These are phyloP conservation scores for Venturia oleaginea DNA, from an alignment of 2,329 filamentous ascomycete genomes.

Conservation along the genomic window DNA sequence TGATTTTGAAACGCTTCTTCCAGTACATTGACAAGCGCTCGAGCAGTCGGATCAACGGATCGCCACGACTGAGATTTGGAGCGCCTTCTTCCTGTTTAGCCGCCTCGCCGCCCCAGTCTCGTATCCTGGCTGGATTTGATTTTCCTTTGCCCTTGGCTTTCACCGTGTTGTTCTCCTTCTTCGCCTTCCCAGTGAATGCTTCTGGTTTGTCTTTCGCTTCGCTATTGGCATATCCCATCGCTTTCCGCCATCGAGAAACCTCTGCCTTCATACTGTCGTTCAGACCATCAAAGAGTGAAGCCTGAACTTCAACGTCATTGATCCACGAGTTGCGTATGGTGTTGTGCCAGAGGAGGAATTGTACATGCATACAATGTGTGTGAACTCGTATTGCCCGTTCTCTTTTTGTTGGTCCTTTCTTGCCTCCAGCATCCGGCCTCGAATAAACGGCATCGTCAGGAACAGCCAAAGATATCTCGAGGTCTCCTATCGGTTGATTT, in stretches of 20 bases:
- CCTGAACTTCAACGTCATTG: conserved; percentile 66
- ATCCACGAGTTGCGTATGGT: conserved; percentile 75
- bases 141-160: conserved; percentile 27
- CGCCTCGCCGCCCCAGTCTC: conserved; percentile 65
- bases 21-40: conserved; percentile 75
- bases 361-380: conserved; percentile 83
- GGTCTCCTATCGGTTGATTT: conserved; percentile 16
- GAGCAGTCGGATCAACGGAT: conserved; percentile 70
- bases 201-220: conserved; percentile 17
- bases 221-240: conserved; percentile 50
- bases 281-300: conserved; percentile 65
- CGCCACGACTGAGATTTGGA: conserved; percentile 71
- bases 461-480: conserved; percentile 17
- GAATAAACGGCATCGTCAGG: conserved; percentile 23
- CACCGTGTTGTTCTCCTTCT: conserved; percentile 23
- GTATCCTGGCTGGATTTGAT: conserved; percentile 29
- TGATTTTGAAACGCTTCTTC: conserved; percentile 73
- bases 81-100: conserved; percentile 59
- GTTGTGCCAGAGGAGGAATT: conserved; percentile 84
- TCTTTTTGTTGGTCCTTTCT: conserved; percentile 78
- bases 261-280: conserved; percentile 60
- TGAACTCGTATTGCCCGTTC: conserved; percentile 68
- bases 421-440: conserved; percentile 41
- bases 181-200: conserved; percentile 34
- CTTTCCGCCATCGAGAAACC: conserved; percentile 61